phyloP scores from a whole-genome alignment of 179 eudicot genomes.

The Actinidia arguta region DNA sequence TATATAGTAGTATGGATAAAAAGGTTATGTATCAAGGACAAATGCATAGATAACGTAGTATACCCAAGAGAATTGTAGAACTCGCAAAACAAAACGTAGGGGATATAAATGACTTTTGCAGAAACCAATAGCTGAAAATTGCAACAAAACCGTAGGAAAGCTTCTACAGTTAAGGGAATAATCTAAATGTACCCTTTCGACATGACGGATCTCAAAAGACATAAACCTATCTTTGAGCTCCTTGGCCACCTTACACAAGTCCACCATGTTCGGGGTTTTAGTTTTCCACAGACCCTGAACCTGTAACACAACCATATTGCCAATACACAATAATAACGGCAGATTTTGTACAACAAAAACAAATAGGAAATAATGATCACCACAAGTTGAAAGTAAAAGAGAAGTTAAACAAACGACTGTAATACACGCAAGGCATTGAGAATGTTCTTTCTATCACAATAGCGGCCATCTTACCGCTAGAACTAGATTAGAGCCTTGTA shows the following conservation, averaged over 20 bases:
- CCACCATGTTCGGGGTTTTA: conserved; percentile 80
- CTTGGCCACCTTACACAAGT: conserved; percentile 74
- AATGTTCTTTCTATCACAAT: background rate
- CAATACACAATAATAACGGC: background rate
- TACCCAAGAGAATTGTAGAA: no score
- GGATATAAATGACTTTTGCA: background rate
- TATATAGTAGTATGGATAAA: no score
- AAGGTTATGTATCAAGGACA: no score
- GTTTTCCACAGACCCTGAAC: conserved; percentile 81
- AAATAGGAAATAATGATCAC: background rate
- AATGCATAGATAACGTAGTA: no score
- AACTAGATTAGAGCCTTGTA: background rate
- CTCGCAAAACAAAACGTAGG: no score
- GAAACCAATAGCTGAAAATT: background rate
- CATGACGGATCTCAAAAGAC: conserved; percentile 76
- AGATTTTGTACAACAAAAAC: background rate
- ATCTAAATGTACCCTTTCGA: conserved; percentile 56
- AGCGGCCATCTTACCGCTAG: background rate
- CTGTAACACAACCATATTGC: conserved; percentile 39
- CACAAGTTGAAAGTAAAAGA: background rate
- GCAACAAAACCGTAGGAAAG: background rate
- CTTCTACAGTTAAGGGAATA: background rate
- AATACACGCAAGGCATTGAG: background rate
- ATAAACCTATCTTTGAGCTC: conserved; percentile 66
- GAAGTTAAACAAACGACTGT: background rate